phyloP scores from a whole-genome alignment of 768 basidiomycete species.

The Tricholoma bakamatsutake region DNA sequence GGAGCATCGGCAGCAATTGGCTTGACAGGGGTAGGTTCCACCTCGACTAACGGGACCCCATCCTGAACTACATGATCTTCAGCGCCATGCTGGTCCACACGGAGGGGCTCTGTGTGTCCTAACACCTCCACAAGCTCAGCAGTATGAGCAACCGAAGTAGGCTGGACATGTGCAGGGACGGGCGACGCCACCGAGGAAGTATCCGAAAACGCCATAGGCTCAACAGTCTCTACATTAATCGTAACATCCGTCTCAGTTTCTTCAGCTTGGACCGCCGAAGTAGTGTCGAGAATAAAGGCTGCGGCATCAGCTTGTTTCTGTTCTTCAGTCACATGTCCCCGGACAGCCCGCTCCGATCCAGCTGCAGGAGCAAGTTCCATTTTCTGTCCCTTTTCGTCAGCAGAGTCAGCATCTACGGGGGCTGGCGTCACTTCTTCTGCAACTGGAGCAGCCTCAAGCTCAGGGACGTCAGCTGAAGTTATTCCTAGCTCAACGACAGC shows the following conservation, averaged over 20 bases:
- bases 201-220: background rate
- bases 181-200: background rate
- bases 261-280: background rate
- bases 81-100: background rate
- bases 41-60: slow-evolving; percentile 7
- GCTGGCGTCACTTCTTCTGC: too few relatives aligned
- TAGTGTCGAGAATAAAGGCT: background rate
- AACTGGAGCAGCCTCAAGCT: background rate
- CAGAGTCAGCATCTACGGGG: background rate
- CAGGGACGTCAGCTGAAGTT: background rate
- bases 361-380: background rate
- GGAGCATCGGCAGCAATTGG: background rate
- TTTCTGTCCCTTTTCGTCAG: too few relatives aligned
- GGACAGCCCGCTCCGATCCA: slow-evolving; percentile 9
- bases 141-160: background rate
- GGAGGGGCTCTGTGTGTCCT: slow-evolving; percentile 6
- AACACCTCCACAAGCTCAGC: background rate
- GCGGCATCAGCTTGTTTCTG: background rate
- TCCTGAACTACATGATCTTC: slow-evolving; percentile 5
- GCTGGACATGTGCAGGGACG: background rate
- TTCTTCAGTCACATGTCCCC: slow-evolving; percentile 3
- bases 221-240: background rate
- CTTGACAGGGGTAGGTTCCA: background rate
- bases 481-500: background rate
- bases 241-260: background rate